Base-by-base conservation (phyloP, 345 rosid genomes). In the Populus simonii region DNA sequence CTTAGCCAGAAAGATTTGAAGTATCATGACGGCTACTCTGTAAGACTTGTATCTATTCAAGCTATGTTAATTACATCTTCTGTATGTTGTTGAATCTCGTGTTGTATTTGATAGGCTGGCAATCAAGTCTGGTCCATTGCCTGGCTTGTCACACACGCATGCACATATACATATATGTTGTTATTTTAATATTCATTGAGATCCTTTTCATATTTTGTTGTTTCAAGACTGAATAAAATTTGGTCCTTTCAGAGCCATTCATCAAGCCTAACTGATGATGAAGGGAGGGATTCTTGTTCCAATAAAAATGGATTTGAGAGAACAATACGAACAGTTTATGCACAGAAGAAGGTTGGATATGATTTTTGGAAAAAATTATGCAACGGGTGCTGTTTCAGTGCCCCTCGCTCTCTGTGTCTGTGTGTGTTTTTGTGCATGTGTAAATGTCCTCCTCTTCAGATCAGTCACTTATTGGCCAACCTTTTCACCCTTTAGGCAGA, bases 201-300 rank as follows among this genome's bases (percentile, higher is more conserved):
- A 23, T 23, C n/a, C 1, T 49, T 74, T 68, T 66, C 39, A 25
- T 74, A 55, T 23, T 38, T 69, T 25, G 16, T 57, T 25, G 35
- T 61, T 72, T 18, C 6, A 20, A 29, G 27, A 55, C 71, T 70
- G 75, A 74, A 43, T 45, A 25, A 33, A 57, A 41, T 76, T 61
- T 65, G 74, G 67, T 75, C 82, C 38, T 88, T 83, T 43, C 89
- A 96, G 99, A 93, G 97, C 76, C 94, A 90, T 22, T 93, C 98
- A n/a, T 91, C 97, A 45, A 86, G 85, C 70, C 80, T 96, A 74
- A 96, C 99, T 73, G 98, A 92, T 80, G 99, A 93, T 71, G 99
- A 96, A 83, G 91, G 84, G 41, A 91, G 85, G 72, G 92, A 89
- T 69, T 80, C 81, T 68, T 65, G 79, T 73, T 76, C 84, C 43